Conservation (phyloP, 495 filamentous ascomycete species). For the Acidomyces sp. region DNA sequence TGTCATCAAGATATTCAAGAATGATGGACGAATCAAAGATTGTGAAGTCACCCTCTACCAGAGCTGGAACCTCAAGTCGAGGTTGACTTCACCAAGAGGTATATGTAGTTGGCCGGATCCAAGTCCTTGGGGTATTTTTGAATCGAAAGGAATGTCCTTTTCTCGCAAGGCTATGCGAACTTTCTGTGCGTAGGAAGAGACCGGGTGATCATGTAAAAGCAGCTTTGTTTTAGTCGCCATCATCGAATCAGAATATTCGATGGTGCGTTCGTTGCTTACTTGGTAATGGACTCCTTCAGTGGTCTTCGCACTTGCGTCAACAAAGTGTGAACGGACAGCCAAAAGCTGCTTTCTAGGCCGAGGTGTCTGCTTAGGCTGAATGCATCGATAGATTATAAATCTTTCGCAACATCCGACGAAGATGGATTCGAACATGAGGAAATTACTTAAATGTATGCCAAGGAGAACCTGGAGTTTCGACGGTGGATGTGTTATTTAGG, state of each 20-base stretch:
- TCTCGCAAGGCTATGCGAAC: slow-evolving; percentile 15
- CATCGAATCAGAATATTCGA: background rate
- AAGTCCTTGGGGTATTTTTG: slow-evolving; percentile 4
- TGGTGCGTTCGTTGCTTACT: background rate
- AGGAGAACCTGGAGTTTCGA: too few relatives aligned
- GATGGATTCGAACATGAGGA: too few relatives aligned
- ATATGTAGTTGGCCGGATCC: slow-evolving; percentile 6
- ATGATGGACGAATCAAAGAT: slow-evolving; percentile 17
- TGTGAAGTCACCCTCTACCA: slow-evolving; percentile 15
- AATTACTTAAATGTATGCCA: too few relatives aligned
- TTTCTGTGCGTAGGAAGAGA: slow-evolving; percentile 15
- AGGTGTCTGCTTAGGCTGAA: too few relatives aligned
- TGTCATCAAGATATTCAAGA: slow-evolving; percentile 16
- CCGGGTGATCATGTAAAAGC: slow-evolving; percentile 11
- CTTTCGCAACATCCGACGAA: too few relatives aligned
- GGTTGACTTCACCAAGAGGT: slow-evolving; percentile 5
- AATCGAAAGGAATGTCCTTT: slow-evolving; percentile 11
- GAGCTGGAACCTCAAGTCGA: slow-evolving; percentile 12
- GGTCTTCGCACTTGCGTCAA: background rate
- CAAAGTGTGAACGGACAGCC: too few relatives aligned
- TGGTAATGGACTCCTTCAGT: background rate
- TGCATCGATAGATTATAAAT: too few relatives aligned
- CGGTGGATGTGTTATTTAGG: too few relatives aligned
- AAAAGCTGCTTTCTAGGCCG: too few relatives aligned
- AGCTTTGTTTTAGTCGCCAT: slow-evolving; percentile 8